These are phyloP conservation scores for Trichoderma reesei DNA, from an alignment of 495 filamentous ascomycete species.

Conservation along the genomic window DNA sequence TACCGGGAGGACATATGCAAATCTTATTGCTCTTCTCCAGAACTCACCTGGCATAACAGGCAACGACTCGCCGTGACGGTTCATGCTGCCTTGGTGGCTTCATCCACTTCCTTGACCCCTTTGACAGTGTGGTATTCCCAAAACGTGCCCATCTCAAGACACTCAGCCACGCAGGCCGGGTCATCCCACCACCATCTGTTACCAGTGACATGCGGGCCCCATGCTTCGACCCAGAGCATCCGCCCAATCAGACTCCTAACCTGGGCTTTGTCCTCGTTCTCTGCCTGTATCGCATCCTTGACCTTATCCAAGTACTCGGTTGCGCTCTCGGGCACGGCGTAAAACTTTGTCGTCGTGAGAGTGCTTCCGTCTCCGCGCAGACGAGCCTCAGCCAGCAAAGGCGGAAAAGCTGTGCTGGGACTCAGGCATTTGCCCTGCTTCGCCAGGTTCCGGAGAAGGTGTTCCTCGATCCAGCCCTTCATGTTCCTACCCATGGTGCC, in stretches of 20 bases:
- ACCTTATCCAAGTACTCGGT: neutral
- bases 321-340: conserved; percentile 19
- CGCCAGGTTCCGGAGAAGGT: conserved; percentile 37
- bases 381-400: conserved; percentile 32
- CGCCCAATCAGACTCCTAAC: conserved; percentile 29
- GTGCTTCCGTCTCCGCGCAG: conserved; percentile 25
- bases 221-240: conserved; percentile 36
- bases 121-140: conserved; percentile 39
- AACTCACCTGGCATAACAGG: neutral
- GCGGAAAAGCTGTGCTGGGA: conserved; percentile 32
- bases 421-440: conserved; percentile 34
- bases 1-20: neutral
- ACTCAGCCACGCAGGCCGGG: conserved; percentile 35
- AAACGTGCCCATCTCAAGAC: conserved; percentile 31
- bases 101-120: conserved; percentile 27
- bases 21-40: neutral
- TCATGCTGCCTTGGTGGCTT: neutral
- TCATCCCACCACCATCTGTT: conserved; percentile 45
- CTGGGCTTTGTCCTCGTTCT: conserved; percentile 18
- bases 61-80: neutral
- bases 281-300: conserved; percentile 7
- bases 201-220: conserved; percentile 35
- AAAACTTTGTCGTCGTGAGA: conserved; percentile 27
- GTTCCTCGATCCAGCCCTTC: conserved; percentile 37
- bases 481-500: conserved; percentile 34